Evolutionary conservation across 306 rosid species (phyloP), one percentile per base, ranked within the genome.

Genomic region (Vachellia pachyceras): DNA sequence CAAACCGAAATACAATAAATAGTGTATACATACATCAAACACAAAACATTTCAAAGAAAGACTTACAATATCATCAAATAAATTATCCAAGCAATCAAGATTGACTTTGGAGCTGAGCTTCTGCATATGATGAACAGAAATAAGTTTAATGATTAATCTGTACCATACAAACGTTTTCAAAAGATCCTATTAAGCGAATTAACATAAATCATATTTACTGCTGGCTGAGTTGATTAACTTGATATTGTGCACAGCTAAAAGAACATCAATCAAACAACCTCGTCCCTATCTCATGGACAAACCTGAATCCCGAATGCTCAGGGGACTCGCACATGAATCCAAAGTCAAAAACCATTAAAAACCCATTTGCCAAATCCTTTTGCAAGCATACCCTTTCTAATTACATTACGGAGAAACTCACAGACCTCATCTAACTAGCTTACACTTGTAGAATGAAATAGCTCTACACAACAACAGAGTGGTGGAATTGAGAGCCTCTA

Each of bases 21-120:
- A 11, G 37, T 17, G 50, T 50, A 58, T 33, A 35, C 0, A 15
- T 5, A 39, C 36, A 15, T 50, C 18, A 33, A 66, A 76, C 73
- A 65, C 4, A 76, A 80, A 77, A 72, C 29, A 84, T 52, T 69
- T 68, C 46, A 41, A 78, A 72, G 66, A 80, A 76, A 77, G 77
- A 66, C 81, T 72, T 85, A 91, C 93, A 14, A 75, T 73, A 14
- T 86, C 87, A 36, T 82, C 78, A 80, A 89, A 90, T 83, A 89
- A 77, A 61, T 87, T 84, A 25, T 73, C 83, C 84, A 93, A 72
- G 46, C 81, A 82, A 74, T 87, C 92, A 12, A 75, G 84, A 87
- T 93, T 91, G 90, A 93, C 85, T 88, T 83, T 93, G 40, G 84
- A 87, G 77, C 90, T 82, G 77, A 88, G 87, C 81, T 91, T 84